Evolutionary conservation across 805 yeast species (phyloP).

Genomic region (Myxozyma neglecta): DNA sequence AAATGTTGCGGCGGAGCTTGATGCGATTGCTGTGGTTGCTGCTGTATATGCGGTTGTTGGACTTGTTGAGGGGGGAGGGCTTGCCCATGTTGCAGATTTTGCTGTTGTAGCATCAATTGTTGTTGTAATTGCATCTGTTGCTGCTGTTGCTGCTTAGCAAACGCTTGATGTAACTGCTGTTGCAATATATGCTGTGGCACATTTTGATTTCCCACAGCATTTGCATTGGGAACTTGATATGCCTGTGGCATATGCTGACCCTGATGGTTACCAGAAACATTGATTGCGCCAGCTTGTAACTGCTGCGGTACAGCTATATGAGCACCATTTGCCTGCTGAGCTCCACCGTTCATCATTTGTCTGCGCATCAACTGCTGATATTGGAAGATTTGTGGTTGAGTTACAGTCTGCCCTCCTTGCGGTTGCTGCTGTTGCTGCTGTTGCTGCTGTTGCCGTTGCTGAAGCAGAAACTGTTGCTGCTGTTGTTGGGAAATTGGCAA

Average conservation of each 20-base stretch:
- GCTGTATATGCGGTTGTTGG: constrained; percentile 8
- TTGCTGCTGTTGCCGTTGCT: constrained; percentile 17
- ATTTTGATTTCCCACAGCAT: constrained; percentile 11
- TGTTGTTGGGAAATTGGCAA: constrained; percentile 16
- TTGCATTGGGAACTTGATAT: constrained; percentile 14
- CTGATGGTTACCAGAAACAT: not conserved
- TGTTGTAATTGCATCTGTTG: constrained; percentile 11
- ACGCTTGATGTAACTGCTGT: constrained; percentile 23
- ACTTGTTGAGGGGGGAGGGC: constrained; percentile 14
- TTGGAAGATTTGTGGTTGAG: constrained; percentile 7
- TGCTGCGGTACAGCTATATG: constrained; percentile 1
- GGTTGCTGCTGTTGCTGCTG: constrained; percentile 13
- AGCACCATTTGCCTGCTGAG: not conserved
- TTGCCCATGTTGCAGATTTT: constrained; percentile 8
- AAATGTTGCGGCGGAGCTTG: not conserved
- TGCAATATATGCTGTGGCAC: constrained; percentile 21
- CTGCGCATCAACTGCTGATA: constrained; percentile 14
- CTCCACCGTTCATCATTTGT: constrained; percentile 15
- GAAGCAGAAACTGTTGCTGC: constrained; percentile 2
- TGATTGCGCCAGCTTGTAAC: constrained; percentile 2
- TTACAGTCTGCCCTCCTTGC: not conserved
- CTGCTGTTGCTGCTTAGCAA: constrained; percentile 13
- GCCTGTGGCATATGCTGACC: constrained; percentile 3
- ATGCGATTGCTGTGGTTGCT: not conserved
- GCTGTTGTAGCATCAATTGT: constrained; percentile 11